phyloP scores from a whole-genome alignment of 1,139 yeast species.

The Lizanozyma gosingica region DNA sequence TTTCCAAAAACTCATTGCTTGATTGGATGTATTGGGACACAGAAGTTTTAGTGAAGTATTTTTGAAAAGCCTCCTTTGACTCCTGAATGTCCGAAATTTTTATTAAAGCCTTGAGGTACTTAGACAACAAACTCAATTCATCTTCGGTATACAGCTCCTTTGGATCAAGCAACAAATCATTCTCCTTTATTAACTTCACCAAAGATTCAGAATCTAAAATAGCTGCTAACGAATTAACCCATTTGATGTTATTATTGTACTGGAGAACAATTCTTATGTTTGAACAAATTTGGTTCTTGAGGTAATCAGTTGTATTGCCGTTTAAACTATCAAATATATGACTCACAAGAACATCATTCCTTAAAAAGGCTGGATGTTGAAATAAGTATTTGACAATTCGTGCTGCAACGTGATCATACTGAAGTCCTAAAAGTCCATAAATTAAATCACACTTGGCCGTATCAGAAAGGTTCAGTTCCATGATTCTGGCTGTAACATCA shows the following conservation, averaged over 20 bases:
- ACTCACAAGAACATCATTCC: background rate
- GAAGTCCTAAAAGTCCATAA: background rate
- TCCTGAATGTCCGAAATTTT: background rate
- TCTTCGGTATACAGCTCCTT: background rate
- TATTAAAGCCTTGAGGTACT: background rate
- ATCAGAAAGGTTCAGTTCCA: background rate
- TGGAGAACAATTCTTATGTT: background rate
- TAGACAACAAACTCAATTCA: background rate
- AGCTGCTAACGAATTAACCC: background rate
- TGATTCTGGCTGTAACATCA: background rate
- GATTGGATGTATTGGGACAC: background rate
- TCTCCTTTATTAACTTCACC: background rate
- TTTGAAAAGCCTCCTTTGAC: background rate
- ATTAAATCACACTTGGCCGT: background rate
- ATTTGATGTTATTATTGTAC: background rate
- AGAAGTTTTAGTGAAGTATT: background rate
- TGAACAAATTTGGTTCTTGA: background rate
- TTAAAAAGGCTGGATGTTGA: background rate
- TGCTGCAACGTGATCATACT: background rate
- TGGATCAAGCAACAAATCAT: background rate
- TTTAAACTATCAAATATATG: background rate
- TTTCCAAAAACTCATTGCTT: background rate
- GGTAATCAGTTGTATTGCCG: background rate
- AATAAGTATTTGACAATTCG: background rate
- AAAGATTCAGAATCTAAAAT: background rate